Evolutionary conservation across 1,139 yeast species (phyloP).

Genomic region (Suhomyces bribrorum): DNA sequence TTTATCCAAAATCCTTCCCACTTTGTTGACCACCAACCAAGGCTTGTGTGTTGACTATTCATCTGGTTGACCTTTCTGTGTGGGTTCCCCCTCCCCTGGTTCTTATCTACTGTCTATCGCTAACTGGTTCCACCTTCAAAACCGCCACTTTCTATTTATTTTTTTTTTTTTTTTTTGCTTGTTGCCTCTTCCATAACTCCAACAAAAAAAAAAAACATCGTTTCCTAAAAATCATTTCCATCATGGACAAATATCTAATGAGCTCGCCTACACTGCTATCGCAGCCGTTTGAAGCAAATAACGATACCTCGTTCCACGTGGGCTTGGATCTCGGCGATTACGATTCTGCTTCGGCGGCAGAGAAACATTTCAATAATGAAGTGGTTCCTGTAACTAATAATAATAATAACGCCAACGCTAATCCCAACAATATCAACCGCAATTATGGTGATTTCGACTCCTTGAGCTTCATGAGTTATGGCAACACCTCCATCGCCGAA

Average conservation of each 20-base stretch:
- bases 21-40: background rate
- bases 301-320: conserved; percentile 15
- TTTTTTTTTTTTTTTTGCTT: too few relatives aligned
- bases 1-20: background rate
- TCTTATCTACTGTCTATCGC: background rate
- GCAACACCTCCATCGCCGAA: conserved; percentile 6
- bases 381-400: conserved; percentile 28
- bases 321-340: conserved; percentile 14
- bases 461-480: conserved; percentile 4
- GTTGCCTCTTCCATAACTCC: background rate
- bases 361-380: conserved; percentile 15
- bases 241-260: conserved; percentile 47
- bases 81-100: too few relatives aligned
- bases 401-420: conserved; percentile 7
- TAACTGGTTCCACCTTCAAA: too few relatives aligned
- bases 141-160: too few relatives aligned
- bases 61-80: too few relatives aligned
- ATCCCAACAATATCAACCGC: conserved; percentile 5
- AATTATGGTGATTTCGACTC: conserved; percentile 5
- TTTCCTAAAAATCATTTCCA: background rate
- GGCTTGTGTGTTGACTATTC: too few relatives aligned
- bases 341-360: conserved; percentile 7
- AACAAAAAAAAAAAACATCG: background rate
- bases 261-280: conserved; percentile 46
- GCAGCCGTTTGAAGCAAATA: conserved; percentile 33